Conservation (phyloP, 305 asterid genomes). For the Solanum aculeatissimum region DNA sequence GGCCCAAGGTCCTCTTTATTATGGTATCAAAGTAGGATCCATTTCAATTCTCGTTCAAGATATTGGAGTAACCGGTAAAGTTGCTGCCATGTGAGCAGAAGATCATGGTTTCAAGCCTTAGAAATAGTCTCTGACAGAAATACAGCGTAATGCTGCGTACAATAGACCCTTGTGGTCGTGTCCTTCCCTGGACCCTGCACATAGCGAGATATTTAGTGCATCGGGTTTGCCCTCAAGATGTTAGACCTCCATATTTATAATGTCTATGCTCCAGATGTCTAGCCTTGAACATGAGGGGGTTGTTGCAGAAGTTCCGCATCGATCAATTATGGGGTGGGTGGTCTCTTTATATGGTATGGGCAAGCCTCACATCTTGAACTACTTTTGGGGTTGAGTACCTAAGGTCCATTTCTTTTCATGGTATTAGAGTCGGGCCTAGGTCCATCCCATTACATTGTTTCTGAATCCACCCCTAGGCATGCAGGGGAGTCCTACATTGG, state of each 20-base stretch:
- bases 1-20: neutral
- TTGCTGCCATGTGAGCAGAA: no score
- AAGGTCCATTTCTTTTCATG: neutral
- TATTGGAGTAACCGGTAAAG: no score
- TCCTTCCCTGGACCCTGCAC: no score
- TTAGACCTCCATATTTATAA: neutral
- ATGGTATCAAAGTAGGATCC: neutral
- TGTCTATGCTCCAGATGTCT: neutral
- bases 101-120: no score
- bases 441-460: neutral
- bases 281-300: neutral
- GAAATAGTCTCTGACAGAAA: no score
- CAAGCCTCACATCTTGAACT: neutral
- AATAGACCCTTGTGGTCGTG: no score
- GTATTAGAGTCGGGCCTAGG: neutral
- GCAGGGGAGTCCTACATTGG: neutral
- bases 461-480: neutral
- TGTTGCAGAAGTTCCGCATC: neutral
- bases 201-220: no score
- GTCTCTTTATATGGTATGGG: neutral
- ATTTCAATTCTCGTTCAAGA: neutral
- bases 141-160: no score
- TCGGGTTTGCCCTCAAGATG: no score
- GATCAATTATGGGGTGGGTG: neutral
- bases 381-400: neutral